These are phyloP conservation scores for Phytophthora foliorum DNA, from an alignment of 352 stramenopile genomes.

Conservation along the genomic window DNA sequence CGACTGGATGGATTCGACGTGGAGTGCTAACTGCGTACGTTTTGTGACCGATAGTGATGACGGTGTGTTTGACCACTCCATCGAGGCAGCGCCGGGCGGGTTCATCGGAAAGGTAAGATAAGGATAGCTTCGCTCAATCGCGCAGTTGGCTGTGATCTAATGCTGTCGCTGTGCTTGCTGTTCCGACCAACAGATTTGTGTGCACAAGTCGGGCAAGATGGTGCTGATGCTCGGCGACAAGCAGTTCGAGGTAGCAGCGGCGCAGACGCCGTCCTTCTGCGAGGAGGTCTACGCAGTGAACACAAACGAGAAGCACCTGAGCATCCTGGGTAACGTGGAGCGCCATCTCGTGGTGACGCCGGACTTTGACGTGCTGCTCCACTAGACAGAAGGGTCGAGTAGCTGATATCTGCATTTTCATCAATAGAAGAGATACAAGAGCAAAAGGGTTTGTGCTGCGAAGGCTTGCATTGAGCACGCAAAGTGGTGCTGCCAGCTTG, in stretches of 20 bases:
- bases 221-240: constrained; percentile 90
- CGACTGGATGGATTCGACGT: background rate
- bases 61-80: constrained; percentile 74
- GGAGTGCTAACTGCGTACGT: constrained; percentile 9
- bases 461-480: background rate
- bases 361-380: constrained; percentile 86
- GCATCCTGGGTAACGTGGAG: constrained; percentile 77
- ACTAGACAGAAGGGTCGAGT: constrained; percentile 43
- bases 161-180: constrained; percentile 5
- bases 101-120: constrained; percentile 83
- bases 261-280: constrained; percentile 85
- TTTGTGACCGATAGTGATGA: constrained; percentile 47
- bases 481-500: too few relatives aligned
- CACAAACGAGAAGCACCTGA: constrained; percentile 73
- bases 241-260: constrained; percentile 83
- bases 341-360: constrained; percentile 88
- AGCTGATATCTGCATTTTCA: constrained; percentile 14
- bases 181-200: constrained; percentile 61
- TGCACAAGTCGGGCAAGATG: constrained; percentile 88
- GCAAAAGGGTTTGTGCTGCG: background rate
- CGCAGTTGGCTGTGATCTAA: background rate
- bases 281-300: constrained; percentile 90
- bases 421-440: constrained; percentile 26
- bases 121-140: background rate
- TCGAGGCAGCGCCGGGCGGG: constrained; percentile 73